phyloP scores from a whole-genome alignment of 371 early-diverging fungal species.

The Mortierella sp. region DNA sequence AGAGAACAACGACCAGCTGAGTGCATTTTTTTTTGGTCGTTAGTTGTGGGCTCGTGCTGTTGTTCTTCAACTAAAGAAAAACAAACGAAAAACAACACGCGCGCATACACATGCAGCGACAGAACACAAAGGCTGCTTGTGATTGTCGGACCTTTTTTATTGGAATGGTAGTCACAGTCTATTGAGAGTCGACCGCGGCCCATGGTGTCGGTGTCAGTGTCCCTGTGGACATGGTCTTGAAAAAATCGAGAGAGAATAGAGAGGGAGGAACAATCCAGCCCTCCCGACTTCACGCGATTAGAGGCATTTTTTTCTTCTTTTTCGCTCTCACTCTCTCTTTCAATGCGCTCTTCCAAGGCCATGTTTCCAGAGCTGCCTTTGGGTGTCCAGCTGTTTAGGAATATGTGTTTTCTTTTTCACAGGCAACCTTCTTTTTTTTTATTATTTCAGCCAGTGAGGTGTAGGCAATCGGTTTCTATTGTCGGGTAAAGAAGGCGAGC shows the following conservation, averaged over 20 bases:
- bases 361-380: neutral
- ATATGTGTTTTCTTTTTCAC: neutral
- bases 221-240: neutral
- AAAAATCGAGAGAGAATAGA: neutral
- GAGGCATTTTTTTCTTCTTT: neutral
- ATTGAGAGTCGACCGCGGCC: neutral
- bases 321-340: neutral
- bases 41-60: slow-evolving; percentile 1
- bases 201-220: neutral
- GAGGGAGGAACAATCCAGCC: neutral
- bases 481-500: neutral
- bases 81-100: neutral
- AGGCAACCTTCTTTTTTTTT: neutral
- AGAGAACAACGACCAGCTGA: neutral
- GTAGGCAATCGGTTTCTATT: neutral
- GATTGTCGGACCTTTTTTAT: neutral
- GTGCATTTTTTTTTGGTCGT: neutral
- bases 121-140: neutral
- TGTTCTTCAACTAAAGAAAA: neutral
- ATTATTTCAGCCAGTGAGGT: neutral
- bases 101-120: neutral
- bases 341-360: neutral
- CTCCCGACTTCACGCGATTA: slow-evolving; percentile 6
- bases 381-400: neutral
- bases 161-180: neutral